These are phyloP conservation scores for Kurtzmaniella cleridarum DNA, from an alignment of 805 yeast genomes.

Conservation along the genomic window DNA sequence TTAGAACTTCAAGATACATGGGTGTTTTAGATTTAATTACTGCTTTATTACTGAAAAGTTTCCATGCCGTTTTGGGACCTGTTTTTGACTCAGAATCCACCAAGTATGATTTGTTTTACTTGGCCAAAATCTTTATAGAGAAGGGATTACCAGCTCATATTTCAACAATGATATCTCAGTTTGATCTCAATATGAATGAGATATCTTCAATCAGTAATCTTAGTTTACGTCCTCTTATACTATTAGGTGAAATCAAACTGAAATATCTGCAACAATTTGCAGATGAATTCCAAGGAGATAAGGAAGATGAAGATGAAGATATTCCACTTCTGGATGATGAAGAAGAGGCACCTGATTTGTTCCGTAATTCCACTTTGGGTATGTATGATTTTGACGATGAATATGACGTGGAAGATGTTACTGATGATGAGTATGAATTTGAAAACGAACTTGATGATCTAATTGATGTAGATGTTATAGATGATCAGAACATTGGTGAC, in stretches of 20 bases:
- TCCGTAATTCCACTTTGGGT: constrained; percentile 85
- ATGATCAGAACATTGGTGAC: constrained; percentile 25
- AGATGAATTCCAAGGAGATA: constrained; percentile 46
- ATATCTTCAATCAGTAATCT: constrained; percentile 55
- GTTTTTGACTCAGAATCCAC: constrained; percentile 43
- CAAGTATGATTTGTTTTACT: constrained; percentile 55
- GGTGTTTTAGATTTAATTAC: constrained; percentile 49
- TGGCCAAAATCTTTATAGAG: constrained; percentile 66
- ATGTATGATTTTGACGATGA: constrained; percentile 85
- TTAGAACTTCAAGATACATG: constrained; percentile 49
- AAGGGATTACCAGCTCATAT: constrained; percentile 55
- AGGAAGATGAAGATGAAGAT: constrained; percentile 33
- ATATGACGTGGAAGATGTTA: constrained; percentile 56
- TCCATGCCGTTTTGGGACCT: constrained; percentile 37
- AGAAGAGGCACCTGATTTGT: constrained; percentile 78
- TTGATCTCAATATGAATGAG: constrained; percentile 72
- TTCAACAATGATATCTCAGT: constrained; percentile 52
- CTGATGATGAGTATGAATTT: constrained; percentile 25
- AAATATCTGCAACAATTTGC: constrained; percentile 55
- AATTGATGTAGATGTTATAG: constrained; percentile 33
- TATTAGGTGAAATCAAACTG: constrained; percentile 51
- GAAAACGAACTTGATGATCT: constrained; percentile 29
- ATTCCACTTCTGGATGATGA: constrained; percentile 34
- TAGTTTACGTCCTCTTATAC: constrained; percentile 54
- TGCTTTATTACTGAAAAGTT: constrained; percentile 37